Percentiles rank a stretch among this genome's conserved stretches.
phyloP scores from a whole-genome alignment of 257 asterid species.

The Verbena officinalis region DNA sequence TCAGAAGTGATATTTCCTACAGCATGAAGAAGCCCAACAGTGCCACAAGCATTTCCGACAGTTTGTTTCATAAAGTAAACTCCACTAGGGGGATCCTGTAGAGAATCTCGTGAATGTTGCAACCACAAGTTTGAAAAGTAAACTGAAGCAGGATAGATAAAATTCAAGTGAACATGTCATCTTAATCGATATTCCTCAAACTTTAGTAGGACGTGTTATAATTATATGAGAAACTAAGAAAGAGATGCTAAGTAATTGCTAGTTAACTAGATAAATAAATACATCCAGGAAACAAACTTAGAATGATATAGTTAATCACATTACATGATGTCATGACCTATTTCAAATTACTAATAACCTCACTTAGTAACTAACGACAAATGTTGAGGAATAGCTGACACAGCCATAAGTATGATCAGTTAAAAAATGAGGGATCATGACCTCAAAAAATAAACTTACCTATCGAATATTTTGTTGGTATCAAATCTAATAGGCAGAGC shows the following conservation, averaged over 20 bases:
- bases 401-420: neutral
- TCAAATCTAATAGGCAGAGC: slow-evolving; percentile 15
- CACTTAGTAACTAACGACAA: neutral
- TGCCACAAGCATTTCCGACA: slow-evolving; percentile 98
- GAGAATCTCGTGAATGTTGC: slow-evolving; percentile 30
- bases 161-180: neutral
- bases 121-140: slow-evolving; percentile 13
- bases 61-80: slow-evolving; percentile 96
- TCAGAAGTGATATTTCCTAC: slow-evolving; percentile 85
- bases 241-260: neutral
- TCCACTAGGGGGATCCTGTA: slow-evolving; percentile 62
- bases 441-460: neutral
- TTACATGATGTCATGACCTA: slow-evolving; percentile 3
- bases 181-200: neutral
- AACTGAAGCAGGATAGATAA: slow-evolving; percentile 24
- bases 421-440: neutral
- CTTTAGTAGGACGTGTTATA: neutral
- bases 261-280: neutral
- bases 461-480: neutral
- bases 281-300: neutral
- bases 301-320: slow-evolving; percentile 2
- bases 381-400: too few species aligned
- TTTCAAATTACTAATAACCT: neutral
- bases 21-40: slow-evolving; percentile 96
- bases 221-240: neutral